A percentile compares a stretch with the other conserved stretches of the same genome.
phyloP scores from a whole-genome alignment of 768 basidiomycete species.

The Kwoniella sp. region DNA sequence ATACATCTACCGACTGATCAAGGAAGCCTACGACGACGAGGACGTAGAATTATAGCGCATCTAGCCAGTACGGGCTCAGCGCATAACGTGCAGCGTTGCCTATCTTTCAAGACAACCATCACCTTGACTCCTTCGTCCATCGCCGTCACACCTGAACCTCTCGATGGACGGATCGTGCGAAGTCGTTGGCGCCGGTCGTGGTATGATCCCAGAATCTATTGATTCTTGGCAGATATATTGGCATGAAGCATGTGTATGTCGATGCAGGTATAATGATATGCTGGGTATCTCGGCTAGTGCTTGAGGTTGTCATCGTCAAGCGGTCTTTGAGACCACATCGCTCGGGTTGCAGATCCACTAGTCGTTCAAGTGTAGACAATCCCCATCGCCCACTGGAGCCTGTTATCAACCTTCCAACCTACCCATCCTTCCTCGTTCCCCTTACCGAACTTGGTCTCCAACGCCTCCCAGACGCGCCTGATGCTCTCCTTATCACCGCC shows the following conservation, averaged over 20 bases:
- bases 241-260: slow-evolving; percentile 3
- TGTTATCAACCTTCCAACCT: slow-evolving; percentile 43
- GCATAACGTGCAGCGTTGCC: background rate
- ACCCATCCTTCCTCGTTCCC: slow-evolving; percentile 44
- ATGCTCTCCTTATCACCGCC: slow-evolving; percentile 33
- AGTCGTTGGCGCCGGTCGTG: too few species aligned
- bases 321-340: too few species aligned
- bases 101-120: too few species aligned
- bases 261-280: background rate
- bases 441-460: slow-evolving; percentile 48
- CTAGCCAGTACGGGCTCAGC: background rate
- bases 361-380: slow-evolving; percentile 12
- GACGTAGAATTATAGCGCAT: slow-evolving; percentile 68
- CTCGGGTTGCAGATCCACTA: background rate
- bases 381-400: slow-evolving; percentile 35
- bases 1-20: slow-evolving; percentile 79
- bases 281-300: background rate
- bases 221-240: background rate
- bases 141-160: too few species aligned
- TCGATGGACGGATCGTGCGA: too few species aligned
- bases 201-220: too few species aligned
- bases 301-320: too few species aligned
- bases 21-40: slow-evolving; percentile 94
- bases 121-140: too few species aligned
- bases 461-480: slow-evolving; percentile 32